Evolutionary conservation across 768 basidiomycete species (phyloP).

Genomic region (Amanita pallidorosea): DNA sequence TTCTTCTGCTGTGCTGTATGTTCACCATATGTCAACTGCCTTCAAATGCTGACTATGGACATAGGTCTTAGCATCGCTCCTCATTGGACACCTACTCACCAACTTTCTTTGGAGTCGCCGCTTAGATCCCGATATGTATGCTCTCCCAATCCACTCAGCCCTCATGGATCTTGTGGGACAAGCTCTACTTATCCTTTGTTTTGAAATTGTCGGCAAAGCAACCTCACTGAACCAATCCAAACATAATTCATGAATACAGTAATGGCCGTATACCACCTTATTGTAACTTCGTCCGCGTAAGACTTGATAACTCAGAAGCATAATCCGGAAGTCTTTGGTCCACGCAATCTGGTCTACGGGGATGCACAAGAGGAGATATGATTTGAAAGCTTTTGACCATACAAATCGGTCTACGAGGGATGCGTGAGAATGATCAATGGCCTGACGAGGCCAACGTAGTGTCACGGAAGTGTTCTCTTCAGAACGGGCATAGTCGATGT

Average conservation of each 20-base stretch:
- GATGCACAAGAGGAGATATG: no score
- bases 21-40: constrained; percentile 10
- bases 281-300: neutral
- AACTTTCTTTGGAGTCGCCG: constrained; percentile 67
- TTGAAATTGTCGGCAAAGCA: constrained; percentile 2
- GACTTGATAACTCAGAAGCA: constrained; percentile 6
- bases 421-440: constrained; percentile 18
- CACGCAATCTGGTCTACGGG: no score
- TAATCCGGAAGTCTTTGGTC: no score
- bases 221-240: neutral
- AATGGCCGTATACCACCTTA: neutral
- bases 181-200: constrained; percentile 3
- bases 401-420: constrained; percentile 55
- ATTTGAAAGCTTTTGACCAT: constrained; percentile 34
- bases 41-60: constrained; percentile 2
- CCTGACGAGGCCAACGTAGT: constrained; percentile 32
- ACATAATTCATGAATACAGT: neutral
- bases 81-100: constrained; percentile 57
- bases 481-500: neutral
- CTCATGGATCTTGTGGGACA: constrained; percentile 17
- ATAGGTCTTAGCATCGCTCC: constrained; percentile 64
- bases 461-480: constrained; percentile 6
- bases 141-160: constrained; percentile 86
- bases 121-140: constrained; percentile 87
- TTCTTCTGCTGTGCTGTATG: constrained; percentile 76